Base-by-base conservation (phyloP, 768 basidiomycete genomes). In the Peribolospora kevripleyi region DNA sequence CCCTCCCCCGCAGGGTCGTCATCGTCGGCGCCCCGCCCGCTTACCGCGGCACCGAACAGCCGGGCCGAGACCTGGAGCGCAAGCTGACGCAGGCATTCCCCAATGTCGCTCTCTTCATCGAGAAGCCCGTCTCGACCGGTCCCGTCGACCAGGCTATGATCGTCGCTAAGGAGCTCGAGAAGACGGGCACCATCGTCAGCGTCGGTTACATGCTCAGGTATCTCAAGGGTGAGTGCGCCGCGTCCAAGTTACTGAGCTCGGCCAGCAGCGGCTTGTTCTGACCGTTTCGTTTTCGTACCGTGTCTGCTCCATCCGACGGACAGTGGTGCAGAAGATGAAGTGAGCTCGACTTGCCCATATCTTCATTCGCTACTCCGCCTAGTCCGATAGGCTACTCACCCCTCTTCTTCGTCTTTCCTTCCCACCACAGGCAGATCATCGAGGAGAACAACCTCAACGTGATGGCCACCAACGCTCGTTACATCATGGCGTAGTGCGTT, bases 381-480 rank as follows among this genome's bases (percentile, higher is more conserved):
- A 25, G 25, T 25, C 25, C 25, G 25, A 25, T 25, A 25, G 25
- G 25, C 25, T 25, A 25, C 25, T 25, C 25, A 25, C 25, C 25
- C 25, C 25, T 25, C 25, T 25, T 25, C n/a, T n/a, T n/a, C n/a
- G n/a, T n/a, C n/a, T 25, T 25, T 25, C 25, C 25, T 25, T 25
- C 25, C 25, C 25, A 25, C 25, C 25, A 25, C 25, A 25, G 25
- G 25, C 25, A 81, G 58, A 88, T 95, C 67, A 83, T 98, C 65
- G 73, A 84, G 64, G 86, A 91, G 59, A 95, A 95, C 67, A 76
- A 85, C 64, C 74, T 98, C 56, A 82, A 81, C 25, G 88, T 98
- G 52, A 95, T 97, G 90, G 75, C 81, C 49, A 97, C 91, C 42
- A 79, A 90, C 61, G 90, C 88, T 6, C 81, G 91, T 56, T 98